Conservation (phyloP, 208 protist species). For the Leptomonas pyrrhocoris region DNA sequence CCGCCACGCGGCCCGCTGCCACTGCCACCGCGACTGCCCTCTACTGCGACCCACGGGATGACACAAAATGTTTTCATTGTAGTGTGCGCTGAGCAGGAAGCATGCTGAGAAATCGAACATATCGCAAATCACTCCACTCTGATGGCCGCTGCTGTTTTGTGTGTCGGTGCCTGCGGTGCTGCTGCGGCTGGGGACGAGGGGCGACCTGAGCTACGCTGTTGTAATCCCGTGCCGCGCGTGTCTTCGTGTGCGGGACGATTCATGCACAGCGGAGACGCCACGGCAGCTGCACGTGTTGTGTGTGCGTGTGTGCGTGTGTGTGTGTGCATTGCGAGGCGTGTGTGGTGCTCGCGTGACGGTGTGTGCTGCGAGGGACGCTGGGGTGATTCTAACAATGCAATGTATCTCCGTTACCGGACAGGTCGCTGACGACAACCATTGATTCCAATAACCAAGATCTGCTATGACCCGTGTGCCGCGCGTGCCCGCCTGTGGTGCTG, state of each 20-base stretch:
- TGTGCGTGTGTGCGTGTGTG: neutral
- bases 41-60: slow-evolving; percentile 11
- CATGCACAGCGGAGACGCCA: slow-evolving; percentile 58
- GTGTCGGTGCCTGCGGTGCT: neutral
- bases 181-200: neutral
- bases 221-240: slow-evolving; percentile 45
- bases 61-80: slow-evolving; percentile 31
- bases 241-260: slow-evolving; percentile 44
- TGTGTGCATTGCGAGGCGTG: no score
- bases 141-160: slow-evolving; percentile 6
- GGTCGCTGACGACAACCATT: slow-evolving; percentile 70
- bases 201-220: slow-evolving; percentile 23
- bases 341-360: neutral
- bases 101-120: slow-evolving; percentile 39
- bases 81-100: slow-evolving; percentile 35
- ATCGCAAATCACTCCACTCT: slow-evolving; percentile 42
- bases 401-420: slow-evolving; percentile 58
- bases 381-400: slow-evolving; percentile 26
- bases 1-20: neutral
- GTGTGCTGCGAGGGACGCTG: neutral
- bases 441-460: slow-evolving; percentile 79
- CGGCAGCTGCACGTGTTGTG: neutral
- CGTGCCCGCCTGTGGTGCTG: neutral
- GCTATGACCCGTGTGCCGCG: slow-evolving; percentile 49
- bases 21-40: neutral